phyloP scores from a whole-genome alignment of 441 rosid species.

The Eugenia klotzschiana region DNA sequence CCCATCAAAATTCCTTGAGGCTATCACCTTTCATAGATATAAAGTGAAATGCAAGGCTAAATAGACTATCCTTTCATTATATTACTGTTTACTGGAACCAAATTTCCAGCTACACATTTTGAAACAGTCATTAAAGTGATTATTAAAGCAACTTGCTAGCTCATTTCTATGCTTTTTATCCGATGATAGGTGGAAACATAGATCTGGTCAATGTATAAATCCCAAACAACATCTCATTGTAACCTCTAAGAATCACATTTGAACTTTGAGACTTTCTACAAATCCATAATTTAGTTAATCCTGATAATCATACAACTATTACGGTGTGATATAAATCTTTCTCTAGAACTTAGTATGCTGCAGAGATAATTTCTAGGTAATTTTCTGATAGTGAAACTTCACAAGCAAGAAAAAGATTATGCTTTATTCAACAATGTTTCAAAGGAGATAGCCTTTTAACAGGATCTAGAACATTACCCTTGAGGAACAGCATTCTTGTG shows the following conservation, averaged over 20 bases:
- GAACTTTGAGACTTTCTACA: not conserved
- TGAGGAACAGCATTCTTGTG: conserved; percentile 89
- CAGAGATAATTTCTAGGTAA: not conserved
- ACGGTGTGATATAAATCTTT: not conserved
- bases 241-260: not conserved
- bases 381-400: not conserved
- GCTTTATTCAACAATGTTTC: not conserved
- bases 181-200: not conserved
- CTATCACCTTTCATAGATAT: not conserved
- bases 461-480: conserved; percentile 39
- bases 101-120: not conserved
- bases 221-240: not conserved
- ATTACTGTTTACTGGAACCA: not conserved
- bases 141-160: not conserved
- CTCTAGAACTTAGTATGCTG: not conserved
- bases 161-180: not conserved
- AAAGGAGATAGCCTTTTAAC: not conserved
- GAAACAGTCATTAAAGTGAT: not conserved
- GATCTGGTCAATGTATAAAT: not conserved
- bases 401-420: not conserved
- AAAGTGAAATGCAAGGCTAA: not conserved
- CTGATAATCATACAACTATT: not conserved
- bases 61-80: not conserved
- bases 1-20: not conserved
- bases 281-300: not conserved